Base-by-base conservation (phyloP, 352 stramenopile species). In the Pythium rhizo-oryzae region DNA sequence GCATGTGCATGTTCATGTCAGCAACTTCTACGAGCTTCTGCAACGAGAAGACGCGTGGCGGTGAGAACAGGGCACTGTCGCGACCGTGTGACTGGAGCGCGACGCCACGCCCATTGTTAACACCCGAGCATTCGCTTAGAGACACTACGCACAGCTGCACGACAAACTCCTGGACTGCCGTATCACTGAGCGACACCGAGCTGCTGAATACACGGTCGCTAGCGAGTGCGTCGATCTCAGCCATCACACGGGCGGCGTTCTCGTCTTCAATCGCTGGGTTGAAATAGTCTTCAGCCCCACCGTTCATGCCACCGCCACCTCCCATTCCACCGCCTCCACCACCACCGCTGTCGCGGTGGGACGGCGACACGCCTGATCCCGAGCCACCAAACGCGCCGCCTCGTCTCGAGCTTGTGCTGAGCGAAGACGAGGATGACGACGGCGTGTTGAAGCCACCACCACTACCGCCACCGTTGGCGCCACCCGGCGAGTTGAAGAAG, bases 21-120 rank as follows among this genome's bases (percentile, higher is more conserved):
- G 98, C 98, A 16, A 99, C 97, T 83, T 99, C 98, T 11, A 99
- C 98, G 4, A 99, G 86, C 74, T 98, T 97, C 76, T 99, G 97
- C 58, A 99, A 81, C 55, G 93, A 99, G 72, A 99, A 99, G 24
- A 99, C 96, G n/a, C 98, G 94, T 24, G 97, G 96, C 46, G 89
- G 83, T 21, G 72, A 84, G 43, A 84, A 78, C 16, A 69, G 60
- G 8, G 62, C 69, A 35, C 71, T 81, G 21, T 58, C 51, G 33
- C 60, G 51, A 12, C 56, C 58, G 57, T 62, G 67, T 11, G 71
- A 75, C 19, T 67, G 55, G 33, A 69, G 28, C 18, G 69, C 63
- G 25, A 71, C 62, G 24, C 62, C 69, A 8, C 81, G 82, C 18
- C 82, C 79, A 18, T 72, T 77, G 50, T 72, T 85, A 25, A 82